Evolutionary conservation across 2,329 filamentous ascomycete species (phyloP).

Genomic region (Sporothrix luriei): DNA sequence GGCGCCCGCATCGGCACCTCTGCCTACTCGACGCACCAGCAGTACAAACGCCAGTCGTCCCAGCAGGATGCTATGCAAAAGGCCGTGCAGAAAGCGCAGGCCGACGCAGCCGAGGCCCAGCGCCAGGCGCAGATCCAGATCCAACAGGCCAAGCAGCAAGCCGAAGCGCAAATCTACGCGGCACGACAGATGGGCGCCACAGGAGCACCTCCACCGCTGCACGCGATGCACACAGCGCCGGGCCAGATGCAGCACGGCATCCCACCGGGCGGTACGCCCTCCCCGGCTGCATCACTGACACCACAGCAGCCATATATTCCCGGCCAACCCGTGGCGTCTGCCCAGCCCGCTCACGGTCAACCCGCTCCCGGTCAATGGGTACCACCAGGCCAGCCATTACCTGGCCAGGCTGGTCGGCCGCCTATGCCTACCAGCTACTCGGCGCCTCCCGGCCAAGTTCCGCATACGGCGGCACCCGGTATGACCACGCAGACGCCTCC

Average conservation of each 20-base stretch:
- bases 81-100: constrained; percentile 19
- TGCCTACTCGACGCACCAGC: constrained; percentile 23
- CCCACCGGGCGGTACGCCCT: neutral
- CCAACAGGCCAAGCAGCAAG: constrained; percentile 13
- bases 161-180: constrained; percentile 14
- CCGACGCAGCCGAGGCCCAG: constrained; percentile 14
- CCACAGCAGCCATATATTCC: constrained; percentile 17
- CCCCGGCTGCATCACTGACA: neutral
- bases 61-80: constrained; percentile 20
- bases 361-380: neutral
- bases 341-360: neutral
- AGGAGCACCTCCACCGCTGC: constrained; percentile 9
- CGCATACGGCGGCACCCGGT: constrained; percentile 6
- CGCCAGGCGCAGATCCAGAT: constrained; percentile 25
- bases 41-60: constrained; percentile 26
- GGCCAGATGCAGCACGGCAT: constrained; percentile 28
- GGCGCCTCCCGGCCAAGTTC: constrained; percentile 4
- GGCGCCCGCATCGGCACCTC: constrained; percentile 31
- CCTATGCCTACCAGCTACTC: neutral
- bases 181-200: neutral
- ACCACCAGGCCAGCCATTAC: neutral
- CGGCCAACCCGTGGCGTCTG: constrained; percentile 1
- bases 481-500: neutral
- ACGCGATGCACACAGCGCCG: constrained; percentile 23
- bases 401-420: neutral